Conservation (phyloP, 768 basidiomycete species). For the Paxillus ammoniavirescens region DNA sequence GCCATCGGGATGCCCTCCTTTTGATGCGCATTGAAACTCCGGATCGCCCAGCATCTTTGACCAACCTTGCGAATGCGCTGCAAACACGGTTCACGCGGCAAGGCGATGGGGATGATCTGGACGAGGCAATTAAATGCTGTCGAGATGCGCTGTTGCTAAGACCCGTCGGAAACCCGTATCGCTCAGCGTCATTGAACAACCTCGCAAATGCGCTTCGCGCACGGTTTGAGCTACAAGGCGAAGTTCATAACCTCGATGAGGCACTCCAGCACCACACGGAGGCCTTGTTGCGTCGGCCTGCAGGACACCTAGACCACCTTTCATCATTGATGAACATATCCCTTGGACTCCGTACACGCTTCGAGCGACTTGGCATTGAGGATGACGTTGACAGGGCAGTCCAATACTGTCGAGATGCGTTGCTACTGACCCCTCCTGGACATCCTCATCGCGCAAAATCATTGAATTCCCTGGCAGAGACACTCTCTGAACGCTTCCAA, state of each 20-base stretch:
- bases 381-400: background rate
- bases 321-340: background rate
- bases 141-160: no score
- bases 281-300: background rate
- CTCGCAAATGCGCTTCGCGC: background rate
- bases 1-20: slow-evolving; percentile 11
- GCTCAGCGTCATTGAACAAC: no score
- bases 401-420: background rate
- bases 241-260: background rate
- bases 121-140: slow-evolving; percentile 5
- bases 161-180: no score
- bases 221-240: background rate
- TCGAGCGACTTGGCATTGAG: background rate
- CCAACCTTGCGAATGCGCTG: slow-evolving; percentile 10
- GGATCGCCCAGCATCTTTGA: slow-evolving; percentile 4
- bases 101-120: slow-evolving; percentile 9
- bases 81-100: slow-evolving; percentile 5
- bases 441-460: background rate
- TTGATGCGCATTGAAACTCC: slow-evolving; percentile 8
- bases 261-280: background rate
- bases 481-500: background rate
- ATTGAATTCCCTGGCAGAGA: background rate
- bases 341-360: background rate
- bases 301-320: background rate
- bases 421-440: background rate